phyloP scores from a whole-genome alignment of 2,329 filamentous ascomycete genomes.

The Corynespora cassiicola region DNA sequence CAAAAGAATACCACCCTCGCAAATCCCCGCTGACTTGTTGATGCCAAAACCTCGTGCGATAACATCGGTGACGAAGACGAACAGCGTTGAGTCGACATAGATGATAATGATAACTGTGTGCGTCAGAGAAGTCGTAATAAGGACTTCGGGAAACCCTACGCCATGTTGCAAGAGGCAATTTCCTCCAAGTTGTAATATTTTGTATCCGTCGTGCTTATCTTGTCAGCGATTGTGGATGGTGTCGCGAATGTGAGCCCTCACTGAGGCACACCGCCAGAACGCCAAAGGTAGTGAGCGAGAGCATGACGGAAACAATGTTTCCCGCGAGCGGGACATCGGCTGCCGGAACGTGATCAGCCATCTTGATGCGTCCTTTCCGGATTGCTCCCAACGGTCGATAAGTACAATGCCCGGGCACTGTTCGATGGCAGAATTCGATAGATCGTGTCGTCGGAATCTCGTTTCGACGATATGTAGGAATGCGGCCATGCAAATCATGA shows the following conservation, averaged over 20 bases:
- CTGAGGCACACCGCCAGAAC: constrained; percentile 26
- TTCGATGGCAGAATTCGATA: too few species aligned
- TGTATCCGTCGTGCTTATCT: constrained; percentile 30
- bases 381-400: too few species aligned
- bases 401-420: too few species aligned
- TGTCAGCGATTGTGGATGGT: constrained; percentile 7
- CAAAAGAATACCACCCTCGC: constrained; percentile 65
- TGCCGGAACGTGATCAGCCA: constrained; percentile 14
- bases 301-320: constrained; percentile 25
- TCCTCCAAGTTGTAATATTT: constrained; percentile 25
- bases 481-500: too few species aligned
- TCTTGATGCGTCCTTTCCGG: too few species aligned
- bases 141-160: constrained; percentile 8
- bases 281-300: constrained; percentile 29
- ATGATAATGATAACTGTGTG: constrained; percentile 64
- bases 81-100: constrained; percentile 66
- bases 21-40: constrained; percentile 58
- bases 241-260: constrained; percentile 6
- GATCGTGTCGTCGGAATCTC: too few species aligned
- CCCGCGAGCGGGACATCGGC: constrained; percentile 29
- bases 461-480: too few species aligned
- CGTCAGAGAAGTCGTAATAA: constrained; percentile 4
- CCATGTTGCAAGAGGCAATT: constrained; percentile 27
- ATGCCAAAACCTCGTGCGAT: constrained; percentile 65
- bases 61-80: constrained; percentile 64